Conservation (phyloP, 306 rosid species). For the Fragaria vesca region DNA sequence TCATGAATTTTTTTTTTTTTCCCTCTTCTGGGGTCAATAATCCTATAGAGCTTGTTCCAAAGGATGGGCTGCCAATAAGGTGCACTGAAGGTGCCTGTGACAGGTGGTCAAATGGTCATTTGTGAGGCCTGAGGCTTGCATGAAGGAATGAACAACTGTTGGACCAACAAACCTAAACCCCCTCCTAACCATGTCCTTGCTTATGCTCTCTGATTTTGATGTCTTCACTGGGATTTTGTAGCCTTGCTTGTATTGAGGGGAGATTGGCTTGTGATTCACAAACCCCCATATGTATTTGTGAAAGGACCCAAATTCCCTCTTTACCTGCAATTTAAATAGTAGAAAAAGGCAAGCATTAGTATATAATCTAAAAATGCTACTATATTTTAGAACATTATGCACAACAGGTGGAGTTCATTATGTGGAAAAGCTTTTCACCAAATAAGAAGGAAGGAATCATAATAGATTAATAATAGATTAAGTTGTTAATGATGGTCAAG, state of each 20-base stretch:
- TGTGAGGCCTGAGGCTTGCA: slow-evolving; percentile 94
- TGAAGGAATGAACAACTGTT: slow-evolving; percentile 89
- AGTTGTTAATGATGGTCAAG: slow-evolving; percentile 20
- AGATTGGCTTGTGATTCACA: slow-evolving; percentile 78
- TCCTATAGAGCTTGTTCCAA: slow-evolving; percentile 32
- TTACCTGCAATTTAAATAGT: slow-evolving; percentile 44
- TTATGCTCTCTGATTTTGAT: slow-evolving; percentile 91
- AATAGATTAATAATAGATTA: slow-evolving; percentile 10
- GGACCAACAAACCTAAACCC: slow-evolving; percentile 92
- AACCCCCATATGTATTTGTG: slow-evolving; percentile 89
- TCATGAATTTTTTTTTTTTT: neutral
- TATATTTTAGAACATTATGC: slow-evolving; percentile 10
- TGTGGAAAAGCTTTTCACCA: slow-evolving; percentile 33
- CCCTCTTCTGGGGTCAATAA: slow-evolving; percentile 15
- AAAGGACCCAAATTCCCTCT: slow-evolving; percentile 75
- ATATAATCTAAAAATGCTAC: neutral
- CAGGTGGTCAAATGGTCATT: slow-evolving; percentile 88
- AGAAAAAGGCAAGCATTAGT: neutral
- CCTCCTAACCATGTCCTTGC: slow-evolving; percentile 94
- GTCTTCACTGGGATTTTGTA: slow-evolving; percentile 94
- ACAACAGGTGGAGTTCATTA: slow-evolving; percentile 37
- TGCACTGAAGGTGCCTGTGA: slow-evolving; percentile 84
- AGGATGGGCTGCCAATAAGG: slow-evolving; percentile 37
- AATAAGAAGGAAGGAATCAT: slow-evolving; percentile 15
- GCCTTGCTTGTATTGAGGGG: slow-evolving; percentile 80